These are phyloP conservation scores for Aspergillus ellipticus DNA, from an alignment of 495 filamentous ascomycete species.

Conservation along the genomic window DNA sequence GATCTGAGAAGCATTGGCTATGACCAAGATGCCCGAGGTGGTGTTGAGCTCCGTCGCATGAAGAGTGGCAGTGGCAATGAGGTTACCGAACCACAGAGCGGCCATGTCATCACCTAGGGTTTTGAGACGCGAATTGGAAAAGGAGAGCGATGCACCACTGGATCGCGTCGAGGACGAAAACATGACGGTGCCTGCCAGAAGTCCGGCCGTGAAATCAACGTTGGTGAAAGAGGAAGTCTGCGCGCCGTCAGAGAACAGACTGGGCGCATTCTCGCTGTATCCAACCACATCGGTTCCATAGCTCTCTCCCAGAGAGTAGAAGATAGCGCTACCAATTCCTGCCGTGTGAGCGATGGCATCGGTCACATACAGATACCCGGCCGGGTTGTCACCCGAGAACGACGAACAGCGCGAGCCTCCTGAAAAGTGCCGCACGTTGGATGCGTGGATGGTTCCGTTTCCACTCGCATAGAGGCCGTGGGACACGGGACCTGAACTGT, in stretches of 20 bases:
- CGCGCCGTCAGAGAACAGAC: neutral
- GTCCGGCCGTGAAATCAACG: neutral
- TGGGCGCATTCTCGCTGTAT: neutral
- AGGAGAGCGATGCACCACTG: neutral
- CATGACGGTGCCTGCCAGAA: neutral
- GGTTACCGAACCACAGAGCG: neutral
- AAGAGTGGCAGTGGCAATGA: neutral
- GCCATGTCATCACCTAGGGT: neutral
- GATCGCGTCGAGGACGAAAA: neutral
- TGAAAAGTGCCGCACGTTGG: constrained; percentile 12
- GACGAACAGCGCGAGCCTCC: constrained; percentile 18
- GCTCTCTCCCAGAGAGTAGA: constrained; percentile 4
- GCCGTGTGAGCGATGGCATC: constrained; percentile 19
- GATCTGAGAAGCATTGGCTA: neutral
- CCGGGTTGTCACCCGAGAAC: constrained; percentile 19
- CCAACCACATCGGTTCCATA: neutral
- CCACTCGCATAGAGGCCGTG: constrained; percentile 19
- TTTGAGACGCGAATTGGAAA: neutral
- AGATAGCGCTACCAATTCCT: constrained; percentile 18
- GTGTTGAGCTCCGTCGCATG: neutral
- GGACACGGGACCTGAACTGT: constrained; percentile 18
- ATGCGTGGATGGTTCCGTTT: constrained; percentile 16
- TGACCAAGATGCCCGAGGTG: neutral
- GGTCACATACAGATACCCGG: constrained; percentile 14
- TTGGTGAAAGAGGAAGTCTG: neutral